Conservation (phyloP, 441 rosid genomes). For the Mallotus repandus region DNA sequence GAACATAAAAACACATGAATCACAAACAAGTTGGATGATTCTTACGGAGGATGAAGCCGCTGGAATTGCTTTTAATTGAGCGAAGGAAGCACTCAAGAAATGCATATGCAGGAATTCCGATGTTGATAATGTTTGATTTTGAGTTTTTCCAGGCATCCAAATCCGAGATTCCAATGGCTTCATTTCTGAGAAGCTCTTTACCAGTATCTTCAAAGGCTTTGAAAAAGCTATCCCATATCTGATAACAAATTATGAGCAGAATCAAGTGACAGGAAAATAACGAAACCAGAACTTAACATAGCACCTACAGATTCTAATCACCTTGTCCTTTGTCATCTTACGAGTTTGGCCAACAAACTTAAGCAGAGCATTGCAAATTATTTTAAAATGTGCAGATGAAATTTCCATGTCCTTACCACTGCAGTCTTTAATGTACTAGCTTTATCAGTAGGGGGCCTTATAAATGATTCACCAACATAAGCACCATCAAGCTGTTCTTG, state of each 20-base stretch:
- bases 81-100: slow-evolving; percentile 25
- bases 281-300: neutral
- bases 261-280: neutral
- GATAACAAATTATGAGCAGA: neutral
- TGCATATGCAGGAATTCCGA: slow-evolving; percentile 27
- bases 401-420: slow-evolving; percentile 2
- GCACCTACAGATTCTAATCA: neutral
- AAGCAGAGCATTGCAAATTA: neutral
- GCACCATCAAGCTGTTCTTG: slow-evolving; percentile 19
- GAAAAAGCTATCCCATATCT: slow-evolving; percentile 27
- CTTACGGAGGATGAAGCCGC: slow-evolving; percentile 22
- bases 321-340: neutral
- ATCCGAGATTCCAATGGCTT: slow-evolving; percentile 14
- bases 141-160: slow-evolving; percentile 25
- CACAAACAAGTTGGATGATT: neutral
- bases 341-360: neutral
- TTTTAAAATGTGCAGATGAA: neutral
- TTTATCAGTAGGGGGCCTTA: neutral
- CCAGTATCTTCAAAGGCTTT: slow-evolving; percentile 24
- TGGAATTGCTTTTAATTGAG: slow-evolving; percentile 18
- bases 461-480: slow-evolving; percentile 18
- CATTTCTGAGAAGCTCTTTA: slow-evolving; percentile 19
- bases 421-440: slow-evolving; percentile 8
- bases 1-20: neutral
- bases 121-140: slow-evolving; percentile 22